phyloP scores from a whole-genome alignment of 371 early-diverging fungal genomes.

The Syncephalastrum sp. region DNA sequence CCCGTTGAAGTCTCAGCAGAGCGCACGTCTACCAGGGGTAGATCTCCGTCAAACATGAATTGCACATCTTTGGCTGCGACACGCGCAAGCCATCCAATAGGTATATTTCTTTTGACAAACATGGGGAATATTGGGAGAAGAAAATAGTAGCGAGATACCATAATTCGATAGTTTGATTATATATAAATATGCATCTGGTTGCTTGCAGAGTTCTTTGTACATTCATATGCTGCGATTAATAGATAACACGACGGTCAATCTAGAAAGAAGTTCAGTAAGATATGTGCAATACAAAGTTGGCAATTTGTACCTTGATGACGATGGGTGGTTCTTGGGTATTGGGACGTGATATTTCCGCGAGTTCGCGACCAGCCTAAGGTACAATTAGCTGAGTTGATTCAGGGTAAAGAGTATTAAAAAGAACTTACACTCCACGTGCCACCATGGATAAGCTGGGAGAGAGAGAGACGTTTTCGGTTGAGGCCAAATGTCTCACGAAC shows the following conservation, averaged over 20 bases:
- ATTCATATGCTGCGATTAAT: slow-evolving; percentile 2
- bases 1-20: too few relatives aligned
- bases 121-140: too few relatives aligned
- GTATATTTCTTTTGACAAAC: too few relatives aligned
- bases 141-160: too few relatives aligned
- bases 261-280: neutral
- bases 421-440: slow-evolving; percentile 79
- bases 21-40: too few relatives aligned
- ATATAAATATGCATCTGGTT: too few relatives aligned
- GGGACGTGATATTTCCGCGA: slow-evolving; percentile 76
- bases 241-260: slow-evolving; percentile 8
- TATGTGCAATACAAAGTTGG: too few relatives aligned
- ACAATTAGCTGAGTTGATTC: slow-evolving; percentile 82
- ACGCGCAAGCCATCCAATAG: too few relatives aligned
- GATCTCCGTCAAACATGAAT: too few relatives aligned
- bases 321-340: slow-evolving; percentile 89
- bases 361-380: slow-evolving; percentile 77
- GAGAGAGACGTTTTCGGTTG: slow-evolving; percentile 56
- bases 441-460: slow-evolving; percentile 87
- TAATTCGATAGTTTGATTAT: too few relatives aligned
- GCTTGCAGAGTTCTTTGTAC: too few relatives aligned
- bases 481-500: slow-evolving; percentile 67
- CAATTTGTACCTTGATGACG: slow-evolving; percentile 54
- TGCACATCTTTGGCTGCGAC: too few relatives aligned
- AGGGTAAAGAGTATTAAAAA: slow-evolving; percentile 37